phyloP scores from a whole-genome alignment of 2,329 filamentous ascomycete species.

The Sclerotiophoma versabilis region DNA sequence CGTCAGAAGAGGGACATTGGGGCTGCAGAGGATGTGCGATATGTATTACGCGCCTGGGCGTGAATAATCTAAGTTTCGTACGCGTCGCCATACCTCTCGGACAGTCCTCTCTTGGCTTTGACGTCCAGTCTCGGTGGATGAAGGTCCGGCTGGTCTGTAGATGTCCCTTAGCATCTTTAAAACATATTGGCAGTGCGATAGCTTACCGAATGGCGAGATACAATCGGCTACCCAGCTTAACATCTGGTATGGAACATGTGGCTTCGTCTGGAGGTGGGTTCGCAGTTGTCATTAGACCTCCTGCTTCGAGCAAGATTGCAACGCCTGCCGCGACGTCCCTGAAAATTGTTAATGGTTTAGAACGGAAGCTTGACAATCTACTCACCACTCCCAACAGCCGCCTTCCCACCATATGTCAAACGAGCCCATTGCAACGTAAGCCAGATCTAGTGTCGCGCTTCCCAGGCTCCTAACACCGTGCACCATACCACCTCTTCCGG shows the following conservation, averaged over 20 bases:
- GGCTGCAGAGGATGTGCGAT: constrained; percentile 24
- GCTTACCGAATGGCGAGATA: constrained; percentile 72
- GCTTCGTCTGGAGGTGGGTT: constrained; percentile 69
- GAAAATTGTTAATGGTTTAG: constrained; percentile 16
- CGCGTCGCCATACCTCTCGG: constrained; percentile 75
- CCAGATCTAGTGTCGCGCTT: constrained; percentile 75
- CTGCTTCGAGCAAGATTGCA: constrained; percentile 75
- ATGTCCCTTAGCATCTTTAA: neutral
- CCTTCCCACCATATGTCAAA: constrained; percentile 87
- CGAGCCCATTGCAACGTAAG: constrained; percentile 76
- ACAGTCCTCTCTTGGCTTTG: constrained; percentile 74
- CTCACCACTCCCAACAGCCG: constrained; percentile 78
- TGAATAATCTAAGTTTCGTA: constrained; percentile 69
- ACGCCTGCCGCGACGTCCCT: constrained; percentile 80
- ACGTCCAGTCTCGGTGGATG: constrained; percentile 66
- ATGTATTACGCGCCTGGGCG: constrained; percentile 64
- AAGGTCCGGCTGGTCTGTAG: constrained; percentile 68
- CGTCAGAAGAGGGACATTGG: constrained; percentile 29
- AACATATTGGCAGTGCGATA: neutral
- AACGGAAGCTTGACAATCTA: neutral
- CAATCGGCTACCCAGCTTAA: constrained; percentile 69
- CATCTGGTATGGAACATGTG: constrained; percentile 65
- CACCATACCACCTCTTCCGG: constrained; percentile 78
- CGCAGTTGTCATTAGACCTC: constrained; percentile 75
- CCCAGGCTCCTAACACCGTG: constrained; percentile 77